Conservation (phyloP, 257 asterid genomes). For the Knoxia roxburghii region DNA sequence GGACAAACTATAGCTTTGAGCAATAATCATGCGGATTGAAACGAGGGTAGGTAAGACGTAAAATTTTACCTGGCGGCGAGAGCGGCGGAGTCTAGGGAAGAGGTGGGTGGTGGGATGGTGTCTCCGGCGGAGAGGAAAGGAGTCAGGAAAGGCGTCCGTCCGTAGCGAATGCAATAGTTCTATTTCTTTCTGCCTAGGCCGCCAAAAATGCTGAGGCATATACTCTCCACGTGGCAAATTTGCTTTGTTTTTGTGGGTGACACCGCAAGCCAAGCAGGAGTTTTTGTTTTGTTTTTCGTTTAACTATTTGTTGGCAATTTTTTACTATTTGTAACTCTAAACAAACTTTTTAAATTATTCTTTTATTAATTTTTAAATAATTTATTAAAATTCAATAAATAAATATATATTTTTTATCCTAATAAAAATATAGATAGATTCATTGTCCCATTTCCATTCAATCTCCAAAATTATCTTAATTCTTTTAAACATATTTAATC, state of each 20-base stretch:
- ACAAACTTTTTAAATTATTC: no score
- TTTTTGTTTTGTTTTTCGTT: background rate
- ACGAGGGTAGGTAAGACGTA: background rate
- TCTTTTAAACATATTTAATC: no score
- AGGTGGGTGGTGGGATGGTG: background rate
- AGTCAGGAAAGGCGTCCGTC: background rate
- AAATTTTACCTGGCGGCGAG: slow-evolving; percentile 1
- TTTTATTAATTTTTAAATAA: no score
- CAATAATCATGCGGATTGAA: background rate
- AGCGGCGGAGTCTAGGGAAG: background rate
- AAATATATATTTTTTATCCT: no score
- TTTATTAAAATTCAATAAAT: no score
- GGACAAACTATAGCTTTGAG: background rate
- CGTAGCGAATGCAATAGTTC: background rate
- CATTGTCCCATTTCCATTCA: no score
- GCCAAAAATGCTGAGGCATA: background rate
- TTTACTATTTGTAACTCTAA: no score
- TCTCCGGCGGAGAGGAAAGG: background rate
- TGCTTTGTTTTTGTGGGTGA: background rate
- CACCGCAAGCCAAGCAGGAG: background rate
- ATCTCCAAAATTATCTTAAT: no score
- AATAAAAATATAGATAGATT: no score
- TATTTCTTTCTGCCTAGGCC: background rate
- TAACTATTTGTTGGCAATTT: no score
- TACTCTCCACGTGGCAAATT: slow-evolving; percentile 5